phyloP scores from a whole-genome alignment of 1,139 yeast genomes.

The Saccharomyces hybrid region DNA sequence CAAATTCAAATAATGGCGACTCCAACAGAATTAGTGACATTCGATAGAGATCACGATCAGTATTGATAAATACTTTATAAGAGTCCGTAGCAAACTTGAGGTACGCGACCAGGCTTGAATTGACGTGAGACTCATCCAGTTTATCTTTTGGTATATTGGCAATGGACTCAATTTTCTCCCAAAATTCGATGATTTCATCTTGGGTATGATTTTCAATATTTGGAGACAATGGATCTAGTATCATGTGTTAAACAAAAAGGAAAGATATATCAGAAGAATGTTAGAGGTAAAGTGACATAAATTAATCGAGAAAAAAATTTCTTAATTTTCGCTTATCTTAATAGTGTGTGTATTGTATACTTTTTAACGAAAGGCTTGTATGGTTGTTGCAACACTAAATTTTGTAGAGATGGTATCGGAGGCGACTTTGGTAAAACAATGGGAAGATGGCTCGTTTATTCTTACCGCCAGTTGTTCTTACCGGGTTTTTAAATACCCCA shows the following conservation, averaged over 20 bases:
- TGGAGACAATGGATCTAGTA: constrained; percentile 18
- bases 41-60: constrained; percentile 34
- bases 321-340: background rate
- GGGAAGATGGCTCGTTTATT: too few species aligned
- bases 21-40: constrained; percentile 33
- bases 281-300: background rate
- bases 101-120: constrained; percentile 31
- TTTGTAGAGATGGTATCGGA: too few species aligned
- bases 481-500: background rate
- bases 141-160: constrained; percentile 18
- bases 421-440: too few species aligned
- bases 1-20: constrained; percentile 32
- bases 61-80: constrained; percentile 27
- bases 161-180: constrained; percentile 29
- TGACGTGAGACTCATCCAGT: constrained; percentile 18
- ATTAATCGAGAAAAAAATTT: background rate
- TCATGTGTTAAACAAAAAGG: constrained; percentile 11
- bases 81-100: constrained; percentile 32
- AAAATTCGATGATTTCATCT: constrained; percentile 27
- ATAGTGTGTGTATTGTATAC: background rate
- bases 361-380: too few species aligned
- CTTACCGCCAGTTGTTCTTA: background rate
- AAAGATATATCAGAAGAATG: background rate
- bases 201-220: constrained; percentile 14
- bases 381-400: too few species aligned